Base-by-base conservation (phyloP, 106 monocot species). In the Dendrobium officinale region DNA sequence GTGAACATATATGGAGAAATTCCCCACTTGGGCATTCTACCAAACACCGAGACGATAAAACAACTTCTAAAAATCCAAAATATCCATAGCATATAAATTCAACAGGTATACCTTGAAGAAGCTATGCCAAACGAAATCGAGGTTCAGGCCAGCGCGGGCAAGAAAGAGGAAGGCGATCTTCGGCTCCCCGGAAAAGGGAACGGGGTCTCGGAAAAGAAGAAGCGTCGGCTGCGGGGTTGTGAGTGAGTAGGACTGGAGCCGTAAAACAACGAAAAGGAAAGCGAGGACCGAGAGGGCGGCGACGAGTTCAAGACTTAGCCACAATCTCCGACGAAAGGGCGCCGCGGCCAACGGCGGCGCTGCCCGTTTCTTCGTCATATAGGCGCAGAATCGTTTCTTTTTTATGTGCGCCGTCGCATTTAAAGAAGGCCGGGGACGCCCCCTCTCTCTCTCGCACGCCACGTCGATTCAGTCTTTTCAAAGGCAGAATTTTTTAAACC, bases 131-230 rank as follows among this genome's bases (percentile, higher is more conserved):
- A 98, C 78, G 85, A 98, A 98, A 80, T 98, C 98, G 66, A 98
- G 91, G 61, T 92, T 94, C 49, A 98, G 81, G 24, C 77, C 77
- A 19, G 85, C 43, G 42, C 95, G 87, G 17, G 84, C 87, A 48
- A 98, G 85, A 87, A 98, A 98, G 74, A 98, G 81, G 85, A 98
- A 98, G 20, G 98, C 92, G 75, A 98, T 81, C 84, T 93, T 98
- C 9, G 91, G 91, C 44, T 16, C n/a, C 1, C 92, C 87, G 54
- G 80, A 29, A 81, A 84, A 88, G 13, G 72, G 49, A 16, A 42
- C 0, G 15, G 68, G 77, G 66, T 74, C 42, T 29, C 61, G 73
- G 56, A 33, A 48, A 8, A 15, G 67, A 67, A 82, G 41, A 42
- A 17, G 20, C 29, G 42, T 74, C 26, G 5, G 66, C 18, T 55